These are phyloP conservation scores for Begonia fuchsioides DNA, from an alignment of 306 rosid species.

Conservation along the genomic window DNA sequence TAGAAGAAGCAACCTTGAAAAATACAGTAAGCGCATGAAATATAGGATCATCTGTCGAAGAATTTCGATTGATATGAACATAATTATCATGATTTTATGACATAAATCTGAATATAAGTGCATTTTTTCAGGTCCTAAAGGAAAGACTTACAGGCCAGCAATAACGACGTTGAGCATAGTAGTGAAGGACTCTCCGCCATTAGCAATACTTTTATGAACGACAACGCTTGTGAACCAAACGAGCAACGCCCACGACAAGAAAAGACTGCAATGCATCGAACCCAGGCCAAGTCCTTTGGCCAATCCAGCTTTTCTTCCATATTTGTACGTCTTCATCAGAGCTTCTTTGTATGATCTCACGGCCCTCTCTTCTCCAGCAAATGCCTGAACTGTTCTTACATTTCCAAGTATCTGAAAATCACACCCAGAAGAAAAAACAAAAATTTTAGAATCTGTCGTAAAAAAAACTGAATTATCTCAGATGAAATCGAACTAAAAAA, in stretches of 20 bases:
- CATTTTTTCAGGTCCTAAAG: neutral
- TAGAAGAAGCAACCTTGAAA: conserved; percentile 1
- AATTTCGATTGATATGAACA: too few relatives aligned
- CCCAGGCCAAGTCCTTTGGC: conserved; percentile 94
- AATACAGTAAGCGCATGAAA: too few relatives aligned
- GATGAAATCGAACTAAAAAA: neutral
- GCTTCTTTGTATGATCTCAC: conserved; percentile 60
- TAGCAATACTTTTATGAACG: conserved; percentile 78
- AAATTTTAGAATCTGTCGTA: neutral
- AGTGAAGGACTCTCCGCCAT: conserved; percentile 93
- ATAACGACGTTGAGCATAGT: conserved; percentile 97
- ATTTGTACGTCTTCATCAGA: conserved; percentile 47
- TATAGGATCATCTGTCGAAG: too few relatives aligned
- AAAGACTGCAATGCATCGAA: conserved; percentile 79
- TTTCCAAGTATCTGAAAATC: conserved; percentile 73
- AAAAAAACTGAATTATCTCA: neutral
- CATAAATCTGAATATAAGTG: too few relatives aligned
- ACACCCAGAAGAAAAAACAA: neutral
- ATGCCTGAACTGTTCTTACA: conserved; percentile 92
- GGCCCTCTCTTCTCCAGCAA: conserved; percentile 88
- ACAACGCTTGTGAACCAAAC: conserved; percentile 84
- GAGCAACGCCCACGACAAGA: conserved; percentile 81
- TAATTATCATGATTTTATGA: too few relatives aligned
- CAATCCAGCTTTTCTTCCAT: conserved; percentile 71
- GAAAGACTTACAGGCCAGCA: conserved; percentile 78